Conservation (phyloP, 306 rosid genomes). For the Vicia villosa region DNA sequence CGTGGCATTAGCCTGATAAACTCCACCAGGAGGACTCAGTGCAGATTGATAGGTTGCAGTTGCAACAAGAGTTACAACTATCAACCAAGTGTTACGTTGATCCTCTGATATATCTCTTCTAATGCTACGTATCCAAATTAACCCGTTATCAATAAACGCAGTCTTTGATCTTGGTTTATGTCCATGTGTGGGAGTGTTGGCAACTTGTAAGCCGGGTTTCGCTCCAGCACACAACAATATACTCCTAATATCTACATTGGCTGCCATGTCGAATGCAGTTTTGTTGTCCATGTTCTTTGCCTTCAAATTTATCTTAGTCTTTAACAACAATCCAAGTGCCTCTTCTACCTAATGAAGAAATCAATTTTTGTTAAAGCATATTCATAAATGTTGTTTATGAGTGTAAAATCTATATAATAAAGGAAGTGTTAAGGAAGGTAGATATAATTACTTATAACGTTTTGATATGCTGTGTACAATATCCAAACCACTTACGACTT, state of each 20-base stretch:
- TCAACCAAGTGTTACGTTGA: background rate
- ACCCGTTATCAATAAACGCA: too few relatives aligned
- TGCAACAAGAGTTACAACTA: background rate
- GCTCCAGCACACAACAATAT: background rate
- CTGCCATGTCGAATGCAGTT: background rate
- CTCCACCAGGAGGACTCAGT: background rate
- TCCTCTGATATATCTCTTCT: background rate
- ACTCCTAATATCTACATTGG: background rate
- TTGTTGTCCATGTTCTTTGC: background rate
- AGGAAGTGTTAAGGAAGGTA: too few relatives aligned
- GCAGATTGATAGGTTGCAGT: background rate
- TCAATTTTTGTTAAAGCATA: too few relatives aligned
- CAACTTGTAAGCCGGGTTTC: background rate
- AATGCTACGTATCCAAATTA: background rate
- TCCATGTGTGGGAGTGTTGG: background rate
- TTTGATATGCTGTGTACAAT: too few relatives aligned
- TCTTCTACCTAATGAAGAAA: too few relatives aligned
- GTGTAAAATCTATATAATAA: too few relatives aligned
- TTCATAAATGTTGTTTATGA: too few relatives aligned
- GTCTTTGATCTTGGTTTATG: background rate
- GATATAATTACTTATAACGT: too few relatives aligned
- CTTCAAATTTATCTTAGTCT: background rate
- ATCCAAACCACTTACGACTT: too few relatives aligned
- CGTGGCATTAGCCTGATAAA: background rate
- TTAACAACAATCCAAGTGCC: too few relatives aligned